Base-by-base conservation (phyloP, 129 eudicot genomes). In the Calendula officinalis region DNA sequence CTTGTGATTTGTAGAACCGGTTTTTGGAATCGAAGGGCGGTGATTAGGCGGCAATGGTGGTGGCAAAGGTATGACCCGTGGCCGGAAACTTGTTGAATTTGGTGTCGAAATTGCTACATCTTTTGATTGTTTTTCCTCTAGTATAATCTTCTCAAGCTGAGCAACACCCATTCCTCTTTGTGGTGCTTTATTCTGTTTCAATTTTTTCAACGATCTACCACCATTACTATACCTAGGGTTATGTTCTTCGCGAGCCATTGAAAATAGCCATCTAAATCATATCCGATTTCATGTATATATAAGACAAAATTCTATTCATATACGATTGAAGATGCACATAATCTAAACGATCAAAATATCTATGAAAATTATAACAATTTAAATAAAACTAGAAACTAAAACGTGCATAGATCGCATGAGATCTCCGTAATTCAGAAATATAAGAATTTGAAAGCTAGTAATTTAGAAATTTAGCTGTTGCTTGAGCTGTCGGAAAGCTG, bases 161-260 rank as follows among this genome's bases (percentile, higher is more conserved):
- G 97, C 97, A 32, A 90, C 95, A n/a, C 97, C 97, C 65, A 90
- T 68, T 42, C 97, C 97, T 79, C 97, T 86, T 38, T 90, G 97
- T 16, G 97, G 86, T 3, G 83, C 86, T 48, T 86, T 86, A 32
- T 80, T 84, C 1, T 69, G 85, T 81, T 86, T 90, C 40, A 62
- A 22, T 67, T 81, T 81, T 60, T 86, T 90, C 6, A 81, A 76
- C 45, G 74, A 79, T 76, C 79, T 75, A 60, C 35, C 45, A 63
- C 61, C 44, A 9, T 52, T 66, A 68, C 69, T 72, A 68, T 64
- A 51, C 81, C 60, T 72, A 14, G 61, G 75, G 15, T 42, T 60
- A 49, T 80, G 83, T 62, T 83, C 83, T 66, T 83, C 87, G 45
- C 72, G 85, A 66, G 80, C 82, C 89, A 86, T 86, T 60, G 60